Evolutionary conservation across 306 rosid species (phyloP).

Genomic region (Quillaja saponaria): DNA sequence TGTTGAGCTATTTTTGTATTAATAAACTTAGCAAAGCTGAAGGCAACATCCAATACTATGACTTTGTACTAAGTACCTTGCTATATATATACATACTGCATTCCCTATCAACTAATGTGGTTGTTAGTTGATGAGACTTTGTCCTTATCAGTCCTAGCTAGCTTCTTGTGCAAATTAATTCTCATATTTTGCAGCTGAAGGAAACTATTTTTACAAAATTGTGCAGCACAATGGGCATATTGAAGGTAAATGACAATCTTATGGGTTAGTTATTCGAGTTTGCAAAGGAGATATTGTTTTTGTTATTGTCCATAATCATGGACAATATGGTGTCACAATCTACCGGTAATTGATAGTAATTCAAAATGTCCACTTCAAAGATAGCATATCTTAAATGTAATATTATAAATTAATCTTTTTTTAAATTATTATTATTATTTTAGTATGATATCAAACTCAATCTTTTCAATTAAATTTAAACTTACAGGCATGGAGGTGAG

Average conservation of each 20-base stretch:
- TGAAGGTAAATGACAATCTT: not conserved
- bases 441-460: too few relatives aligned
- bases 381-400: too few relatives aligned
- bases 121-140: not conserved
- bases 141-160: too few relatives aligned
- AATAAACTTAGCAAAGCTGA: slow-evolving; percentile 7
- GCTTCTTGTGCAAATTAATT: too few relatives aligned
- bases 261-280: not conserved
- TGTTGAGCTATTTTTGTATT: too few relatives aligned
- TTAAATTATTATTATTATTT: not conserved
- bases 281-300: not conserved
- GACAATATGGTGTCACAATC: slow-evolving; percentile 27
- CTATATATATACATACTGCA: too few relatives aligned
- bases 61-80: slow-evolving; percentile 11
- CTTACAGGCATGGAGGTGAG: slow-evolving; percentile 42
- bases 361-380: too few relatives aligned
- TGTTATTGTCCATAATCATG: slow-evolving; percentile 37
- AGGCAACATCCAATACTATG: slow-evolving; percentile 23
- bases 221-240: too few relatives aligned
- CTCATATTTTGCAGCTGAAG: too few relatives aligned
- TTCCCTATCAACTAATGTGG: not conserved
- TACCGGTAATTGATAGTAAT: slow-evolving; percentile 28
- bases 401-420: not conserved
- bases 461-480: not conserved
- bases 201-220: too few relatives aligned